Conservation (phyloP, 805 yeast genomes). For the Wickerhamiella azymoides region DNA sequence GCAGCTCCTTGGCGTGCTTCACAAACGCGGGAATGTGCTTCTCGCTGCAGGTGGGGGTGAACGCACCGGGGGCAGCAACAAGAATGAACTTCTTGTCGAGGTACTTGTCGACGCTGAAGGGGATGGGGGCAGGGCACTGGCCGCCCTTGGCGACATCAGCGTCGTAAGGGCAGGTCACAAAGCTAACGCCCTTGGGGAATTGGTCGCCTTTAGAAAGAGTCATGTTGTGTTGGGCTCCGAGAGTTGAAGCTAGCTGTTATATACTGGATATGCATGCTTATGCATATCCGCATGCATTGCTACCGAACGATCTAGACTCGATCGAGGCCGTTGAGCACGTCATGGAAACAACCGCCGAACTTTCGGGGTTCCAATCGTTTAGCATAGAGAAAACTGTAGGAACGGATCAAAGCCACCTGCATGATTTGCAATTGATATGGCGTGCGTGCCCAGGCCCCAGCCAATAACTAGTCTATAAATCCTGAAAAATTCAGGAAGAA, state of each 20-base stretch:
- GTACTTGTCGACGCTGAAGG: conserved; percentile 26
- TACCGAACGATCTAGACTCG: neutral
- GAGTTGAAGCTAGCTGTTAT: neutral
- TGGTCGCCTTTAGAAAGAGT: conserved; percentile 14
- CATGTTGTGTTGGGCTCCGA: neutral
- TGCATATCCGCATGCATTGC: conserved; percentile 5
- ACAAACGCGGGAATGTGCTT: conserved; percentile 65
- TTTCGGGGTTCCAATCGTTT: too few species aligned
- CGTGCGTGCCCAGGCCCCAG: too few species aligned
- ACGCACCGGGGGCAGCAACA: conserved; percentile 63
- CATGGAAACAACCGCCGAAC: neutral
- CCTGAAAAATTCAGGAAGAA: neutral
- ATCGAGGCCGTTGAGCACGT: neutral
- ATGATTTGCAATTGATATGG: too few species aligned
- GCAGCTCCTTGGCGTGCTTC: conserved; percentile 36
- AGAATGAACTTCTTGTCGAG: conserved; percentile 40
- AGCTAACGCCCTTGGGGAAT: conserved; percentile 25
- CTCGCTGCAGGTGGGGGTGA: conserved; percentile 65
- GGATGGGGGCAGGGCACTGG: conserved; percentile 30
- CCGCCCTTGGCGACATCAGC: conserved; percentile 22
- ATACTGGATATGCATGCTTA: neutral
- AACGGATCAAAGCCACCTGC: too few species aligned
- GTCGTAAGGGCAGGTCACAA: conserved; percentile 24
- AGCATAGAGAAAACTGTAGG: too few species aligned
- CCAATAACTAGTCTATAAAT: neutral